Base-by-base conservation (phyloP, 345 rosid species). In the Pistacia atlantica region DNA sequence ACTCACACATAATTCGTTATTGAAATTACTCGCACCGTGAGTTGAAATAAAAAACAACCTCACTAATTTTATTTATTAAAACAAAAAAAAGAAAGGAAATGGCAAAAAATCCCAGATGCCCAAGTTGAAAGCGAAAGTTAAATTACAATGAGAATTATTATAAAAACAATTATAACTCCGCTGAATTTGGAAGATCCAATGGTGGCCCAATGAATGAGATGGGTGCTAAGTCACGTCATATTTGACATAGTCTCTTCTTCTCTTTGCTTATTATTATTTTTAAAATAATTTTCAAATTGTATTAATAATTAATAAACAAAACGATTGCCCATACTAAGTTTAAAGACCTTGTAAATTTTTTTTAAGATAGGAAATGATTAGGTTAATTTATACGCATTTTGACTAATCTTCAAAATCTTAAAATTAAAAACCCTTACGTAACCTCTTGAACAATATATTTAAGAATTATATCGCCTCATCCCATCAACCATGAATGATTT, bases 151-250 rank as follows among this genome's bases (percentile, higher is more conserved):
- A 51, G 33, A 54, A 58, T 48, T 12, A 48, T 46, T 22, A 45
- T 31, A 56, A 12, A 20, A 48, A n/a, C 8, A 70, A 22, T n/a
- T 59, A 52, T 77, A 51, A 67, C 57, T 69, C 79, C 86, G 80
- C 74, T 72, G 86, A 82, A 83, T 46, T 73, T 49, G 86, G 86
- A 68, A 68, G 68, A 71, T 70, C 70, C 71, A 77, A 77, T 11
- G 71, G 80, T 62, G 75, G 75, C 71, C 80, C 81, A 69, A 63
- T 46, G 67, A 75, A 75, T 60, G 35, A 22, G 75, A 77, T 63
- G 70, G 71, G 42, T 33, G 76, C 49, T 31, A 16, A 48, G 77
- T 80, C 66, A 75, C 84, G 83, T 84, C 86, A 86, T 78, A 75
- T 77, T 83, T 79, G 87, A 84, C 85, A 73, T 63, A 76, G 81